A percentile compares a stretch with the other conserved stretches of the same genome.
These are phyloP conservation scores for Vigna reflexopilosa DNA, from an alignment of 306 rosid genomes.

Conservation along the genomic window DNA sequence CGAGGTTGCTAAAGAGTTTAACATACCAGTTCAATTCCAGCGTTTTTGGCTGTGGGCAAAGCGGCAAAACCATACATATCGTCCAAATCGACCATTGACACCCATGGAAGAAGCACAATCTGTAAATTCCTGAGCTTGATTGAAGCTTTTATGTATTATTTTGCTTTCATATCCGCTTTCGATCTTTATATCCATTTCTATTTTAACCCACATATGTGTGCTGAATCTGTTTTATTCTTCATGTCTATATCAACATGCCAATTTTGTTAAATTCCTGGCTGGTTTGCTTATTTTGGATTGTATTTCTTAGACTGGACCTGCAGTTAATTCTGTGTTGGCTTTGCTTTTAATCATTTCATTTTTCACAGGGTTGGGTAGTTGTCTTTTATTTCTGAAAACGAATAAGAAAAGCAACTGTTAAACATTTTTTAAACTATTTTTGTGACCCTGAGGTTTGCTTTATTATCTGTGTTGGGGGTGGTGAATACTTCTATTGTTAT, in stretches of 20 bases:
- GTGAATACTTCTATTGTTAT: not conserved
- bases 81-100: conserved; percentile 81
- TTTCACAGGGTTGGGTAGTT: not conserved
- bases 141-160: conserved; percentile 7
- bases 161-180: not conserved
- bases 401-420: not conserved
- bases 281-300: conserved; percentile 6
- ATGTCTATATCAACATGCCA: not conserved
- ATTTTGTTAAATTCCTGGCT: not conserved
- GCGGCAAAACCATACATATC: conserved; percentile 86
- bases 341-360: not conserved
- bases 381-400: conserved; percentile 1
- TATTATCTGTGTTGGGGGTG: conserved; percentile 1
- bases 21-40: conserved; percentile 81
- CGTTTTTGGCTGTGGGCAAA: conserved; percentile 95
- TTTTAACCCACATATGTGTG: not conserved
- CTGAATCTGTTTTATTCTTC: conserved; percentile 29
- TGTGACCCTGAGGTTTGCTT: conserved; percentile 4
- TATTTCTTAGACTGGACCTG: not conserved
- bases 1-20: conserved; percentile 87
- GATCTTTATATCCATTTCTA: conserved; percentile 3
- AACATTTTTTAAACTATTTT: conserved; percentile 21
- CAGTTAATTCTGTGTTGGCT: conserved; percentile 19
- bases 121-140: conserved; percentile 55
- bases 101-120: conserved; percentile 74